Evolutionary conservation across 2,329 filamentous ascomycete genomes (phyloP), one percentile per base, ranked within the genome.

Genomic region (Hypoxylon sp.): DNA sequence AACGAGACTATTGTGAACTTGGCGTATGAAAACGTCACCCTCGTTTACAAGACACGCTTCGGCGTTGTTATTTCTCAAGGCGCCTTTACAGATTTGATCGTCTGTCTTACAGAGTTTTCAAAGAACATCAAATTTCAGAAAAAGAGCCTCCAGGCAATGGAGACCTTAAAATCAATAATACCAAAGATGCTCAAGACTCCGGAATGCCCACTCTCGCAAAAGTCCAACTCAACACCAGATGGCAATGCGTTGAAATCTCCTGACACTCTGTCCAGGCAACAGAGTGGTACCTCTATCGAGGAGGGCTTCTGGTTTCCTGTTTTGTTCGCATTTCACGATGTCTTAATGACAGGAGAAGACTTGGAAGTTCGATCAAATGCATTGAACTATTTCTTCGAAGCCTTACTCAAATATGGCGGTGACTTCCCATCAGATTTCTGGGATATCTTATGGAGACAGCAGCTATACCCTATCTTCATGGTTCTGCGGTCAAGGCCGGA

Each of bases 61-160:
- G 94, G 95, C 0, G 91, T 98, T 5, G 94, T 99, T 64, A 96
- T 99, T 65, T 93, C 93, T 0, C 97, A 99, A 79, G 96, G 94
- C 23, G 95, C 96, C 2, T 99, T 99, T 76, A 94, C 96, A 0
- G 97, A 99, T 78, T 84, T 99, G 28, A 92, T 99, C 66, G 93
- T 99, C 57, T 99, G 96, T 76, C 82, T 99, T 69, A 99, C 97
- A 0, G 94, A 98, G 79, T 99, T 99, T 79, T 98, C 95, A 17
- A 99, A 99, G 85, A 99, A 99, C 78, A 91, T 94, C 80, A 94
- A 91, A 76, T 99, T 99, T 82, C 96, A 99, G 80, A 98, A 98
- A 85, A 98, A 98, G 84, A 97, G 94, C 17, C 80, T 99, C 58
- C 94, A 97, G 76, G 95, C 96, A 0, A 95, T 99, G 78, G 96